phyloP scores from a whole-genome alignment of 2,329 filamentous ascomycete genomes.

The Emmonsia crescens region DNA sequence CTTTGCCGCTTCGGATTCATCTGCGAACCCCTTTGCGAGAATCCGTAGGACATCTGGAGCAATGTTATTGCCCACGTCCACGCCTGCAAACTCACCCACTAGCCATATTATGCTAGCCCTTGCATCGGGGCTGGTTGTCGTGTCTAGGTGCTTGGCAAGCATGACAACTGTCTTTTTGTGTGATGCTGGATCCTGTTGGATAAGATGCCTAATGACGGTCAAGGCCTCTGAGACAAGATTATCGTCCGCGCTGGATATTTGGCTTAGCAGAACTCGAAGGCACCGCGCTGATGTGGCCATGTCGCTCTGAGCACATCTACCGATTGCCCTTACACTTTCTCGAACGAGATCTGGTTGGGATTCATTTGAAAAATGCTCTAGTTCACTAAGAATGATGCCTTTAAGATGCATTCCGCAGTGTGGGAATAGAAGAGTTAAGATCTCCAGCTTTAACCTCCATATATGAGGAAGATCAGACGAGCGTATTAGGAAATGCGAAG shows the following conservation, averaged over 20 bases:
- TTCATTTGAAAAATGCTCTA: slow-evolving; percentile 81
- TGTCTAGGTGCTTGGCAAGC: slow-evolving; percentile 82
- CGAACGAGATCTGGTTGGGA: slow-evolving; percentile 67
- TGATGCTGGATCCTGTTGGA: slow-evolving; percentile 73
- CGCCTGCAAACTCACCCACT: slow-evolving; percentile 81
- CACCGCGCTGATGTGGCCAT: slow-evolving; percentile 62
- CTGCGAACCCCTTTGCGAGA: slow-evolving; percentile 69
- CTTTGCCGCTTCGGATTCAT: slow-evolving; percentile 77
- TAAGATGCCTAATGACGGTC: slow-evolving; percentile 89
- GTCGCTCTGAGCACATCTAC: slow-evolving; percentile 78
- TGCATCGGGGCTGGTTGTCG: slow-evolving; percentile 74
- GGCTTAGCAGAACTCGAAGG: slow-evolving; percentile 67
- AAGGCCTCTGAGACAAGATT: slow-evolving; percentile 83
- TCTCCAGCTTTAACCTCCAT: slow-evolving; percentile 85
- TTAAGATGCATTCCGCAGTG: slow-evolving; percentile 65
- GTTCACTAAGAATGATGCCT: slow-evolving; percentile 77
- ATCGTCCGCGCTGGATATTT: slow-evolving; percentile 80
- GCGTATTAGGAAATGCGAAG: slow-evolving; percentile 79
- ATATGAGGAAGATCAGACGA: slow-evolving; percentile 68
- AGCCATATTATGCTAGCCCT: slow-evolving; percentile 95
- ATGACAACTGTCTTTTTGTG: slow-evolving; percentile 80
- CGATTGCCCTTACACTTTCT: slow-evolving; percentile 85
- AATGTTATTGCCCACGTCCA: slow-evolving; percentile 74
- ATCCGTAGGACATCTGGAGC: slow-evolving; percentile 87
- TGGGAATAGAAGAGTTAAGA: slow-evolving; percentile 83